Conservation (phyloP, 768 basidiomycete genomes). For the Pisolithus tinctorius region DNA sequence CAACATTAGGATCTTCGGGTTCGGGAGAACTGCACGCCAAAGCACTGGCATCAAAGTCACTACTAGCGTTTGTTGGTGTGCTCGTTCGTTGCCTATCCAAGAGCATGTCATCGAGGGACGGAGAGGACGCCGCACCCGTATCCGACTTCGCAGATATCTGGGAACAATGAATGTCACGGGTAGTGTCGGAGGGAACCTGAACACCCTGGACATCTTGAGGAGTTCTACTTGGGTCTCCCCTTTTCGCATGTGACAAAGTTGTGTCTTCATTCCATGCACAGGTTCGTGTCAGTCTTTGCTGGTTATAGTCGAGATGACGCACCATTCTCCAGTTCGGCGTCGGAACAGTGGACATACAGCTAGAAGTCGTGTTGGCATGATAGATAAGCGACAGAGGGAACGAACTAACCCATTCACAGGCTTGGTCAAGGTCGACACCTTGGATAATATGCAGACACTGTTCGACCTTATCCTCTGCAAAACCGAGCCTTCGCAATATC, state of each 20-base stretch:
- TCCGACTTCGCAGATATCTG: conserved; percentile 25
- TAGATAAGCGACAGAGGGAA: background rate
- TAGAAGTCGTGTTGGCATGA: conserved; percentile 22
- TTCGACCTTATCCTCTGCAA: conserved; percentile 58
- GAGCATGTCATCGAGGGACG: conserved; percentile 13
- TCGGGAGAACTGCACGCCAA: conserved; percentile 32
- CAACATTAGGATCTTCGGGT: conserved; percentile 48
- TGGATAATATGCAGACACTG: conserved; percentile 62
- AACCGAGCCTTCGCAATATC: conserved; percentile 70
- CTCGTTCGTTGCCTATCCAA: background rate
- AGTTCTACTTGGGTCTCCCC: conserved; percentile 2
- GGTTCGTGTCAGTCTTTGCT: conserved; percentile 1
- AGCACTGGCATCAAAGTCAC: conserved; percentile 8
- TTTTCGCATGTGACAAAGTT: conserved; percentile 1
- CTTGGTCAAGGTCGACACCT: conserved; percentile 78
- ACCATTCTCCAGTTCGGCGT: conserved; percentile 47
- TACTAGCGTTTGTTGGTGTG: conserved; percentile 4
- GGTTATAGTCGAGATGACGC: conserved; percentile 7
- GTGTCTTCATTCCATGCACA: conserved; percentile 8
- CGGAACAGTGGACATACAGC: conserved; percentile 60
- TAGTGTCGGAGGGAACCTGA: background rate
- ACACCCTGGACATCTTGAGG: conserved; percentile 1
- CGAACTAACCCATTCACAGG: conserved; percentile 77
- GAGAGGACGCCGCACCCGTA: conserved; percentile 35
- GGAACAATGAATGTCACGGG: background rate